A percentile compares a stretch with the other conserved stretches of the same genome.
phyloP scores from a whole-genome alignment of 139 green algal species.

The Zygnema cylindricum region DNA sequence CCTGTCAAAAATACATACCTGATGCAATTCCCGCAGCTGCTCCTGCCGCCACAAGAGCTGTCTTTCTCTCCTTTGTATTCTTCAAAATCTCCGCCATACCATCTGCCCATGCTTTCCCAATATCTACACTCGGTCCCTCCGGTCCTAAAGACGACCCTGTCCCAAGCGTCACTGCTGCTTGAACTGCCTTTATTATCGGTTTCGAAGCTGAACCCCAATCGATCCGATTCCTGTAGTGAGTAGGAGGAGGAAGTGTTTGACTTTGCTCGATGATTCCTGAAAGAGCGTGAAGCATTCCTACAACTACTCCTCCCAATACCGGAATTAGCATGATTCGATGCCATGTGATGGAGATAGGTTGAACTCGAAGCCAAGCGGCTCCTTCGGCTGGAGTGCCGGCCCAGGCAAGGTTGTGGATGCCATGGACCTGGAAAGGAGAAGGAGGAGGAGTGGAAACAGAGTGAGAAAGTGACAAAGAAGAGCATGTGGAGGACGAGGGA shows the following conservation, averaged over 20 bases:
- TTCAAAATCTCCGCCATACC: slow-evolving; percentile 56
- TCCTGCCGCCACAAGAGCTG: slow-evolving; percentile 82
- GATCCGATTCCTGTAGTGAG: not conserved
- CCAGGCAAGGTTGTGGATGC: slow-evolving; percentile 55
- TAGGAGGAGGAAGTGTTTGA: not conserved
- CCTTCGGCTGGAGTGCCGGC: slow-evolving; percentile 51
- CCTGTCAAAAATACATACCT: slow-evolving; percentile 21
- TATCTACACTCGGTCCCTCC: slow-evolving; percentile 90
- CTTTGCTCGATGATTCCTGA: slow-evolving; percentile 59
- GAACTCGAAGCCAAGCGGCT: slow-evolving; percentile 51
- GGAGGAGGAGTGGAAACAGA: too few species aligned
- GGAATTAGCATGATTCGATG: slow-evolving; percentile 61
- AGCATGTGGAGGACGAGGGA: too few species aligned
- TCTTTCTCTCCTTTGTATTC: slow-evolving; percentile 65
- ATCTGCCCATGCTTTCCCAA: slow-evolving; percentile 76
- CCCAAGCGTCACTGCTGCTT: slow-evolving; percentile 80
- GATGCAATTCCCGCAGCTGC: slow-evolving; percentile 80
- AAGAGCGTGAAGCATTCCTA: slow-evolving; percentile 58
- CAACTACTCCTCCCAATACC: slow-evolving; percentile 53
- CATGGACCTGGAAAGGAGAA: slow-evolving; percentile 62
- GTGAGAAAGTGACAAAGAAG: too few species aligned
- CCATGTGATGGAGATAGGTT: slow-evolving; percentile 48
- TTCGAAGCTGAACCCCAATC: slow-evolving; percentile 43
- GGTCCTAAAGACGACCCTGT: slow-evolving; percentile 86
- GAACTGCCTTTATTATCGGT: slow-evolving; percentile 60